Conservation (phyloP, 108 stramenopile genomes). For the Cyclostephanos tholiformis region DNA sequence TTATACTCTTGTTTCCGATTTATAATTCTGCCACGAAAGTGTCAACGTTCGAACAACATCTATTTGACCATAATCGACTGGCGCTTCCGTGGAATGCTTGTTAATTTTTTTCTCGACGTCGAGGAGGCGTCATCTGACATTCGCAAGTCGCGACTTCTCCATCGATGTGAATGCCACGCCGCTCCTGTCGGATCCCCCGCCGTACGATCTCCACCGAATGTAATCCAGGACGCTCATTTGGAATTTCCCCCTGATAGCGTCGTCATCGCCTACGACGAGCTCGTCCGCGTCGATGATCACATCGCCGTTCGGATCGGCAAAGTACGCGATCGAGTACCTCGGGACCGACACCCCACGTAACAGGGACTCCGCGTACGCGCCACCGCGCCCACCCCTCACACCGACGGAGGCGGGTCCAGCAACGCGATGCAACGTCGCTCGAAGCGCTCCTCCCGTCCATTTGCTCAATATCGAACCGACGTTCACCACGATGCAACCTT, state of each 20-base stretch:
- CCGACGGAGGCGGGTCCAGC: slow-evolving; percentile 53
- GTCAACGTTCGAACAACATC: too few species aligned
- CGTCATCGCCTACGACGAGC: too few species aligned
- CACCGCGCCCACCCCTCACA: not conserved
- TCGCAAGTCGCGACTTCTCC: slow-evolving; percentile 29
- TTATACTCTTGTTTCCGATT: too few species aligned
- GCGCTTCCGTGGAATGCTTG: too few species aligned
- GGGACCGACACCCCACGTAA: slow-evolving; percentile 27
- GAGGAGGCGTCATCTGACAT: too few species aligned
- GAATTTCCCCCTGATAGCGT: too few species aligned
- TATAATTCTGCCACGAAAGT: too few species aligned
- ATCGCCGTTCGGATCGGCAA: slow-evolving; percentile 67
- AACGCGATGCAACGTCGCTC: slow-evolving; percentile 72
- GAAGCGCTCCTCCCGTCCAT: slow-evolving; percentile 59
- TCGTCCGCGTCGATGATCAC: slow-evolving; percentile 23
- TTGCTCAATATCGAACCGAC: slow-evolving; percentile 60
- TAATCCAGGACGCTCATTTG: slow-evolving; percentile 62
- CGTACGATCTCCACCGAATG: slow-evolving; percentile 66
- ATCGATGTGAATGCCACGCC: slow-evolving; percentile 59
- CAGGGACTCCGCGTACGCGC: slow-evolving; percentile 18
- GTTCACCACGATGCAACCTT: slow-evolving; percentile 67
- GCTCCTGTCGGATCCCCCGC: slow-evolving; percentile 44
- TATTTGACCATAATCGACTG: too few species aligned
- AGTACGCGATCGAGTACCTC: slow-evolving; percentile 67
- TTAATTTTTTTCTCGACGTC: too few species aligned